A percentile compares a stretch with the other conserved stretches of the same genome.
Evolutionary conservation across 2,329 filamentous ascomycete species (phyloP).

Genomic region (Neopestalotiopsis clavispora): DNA sequence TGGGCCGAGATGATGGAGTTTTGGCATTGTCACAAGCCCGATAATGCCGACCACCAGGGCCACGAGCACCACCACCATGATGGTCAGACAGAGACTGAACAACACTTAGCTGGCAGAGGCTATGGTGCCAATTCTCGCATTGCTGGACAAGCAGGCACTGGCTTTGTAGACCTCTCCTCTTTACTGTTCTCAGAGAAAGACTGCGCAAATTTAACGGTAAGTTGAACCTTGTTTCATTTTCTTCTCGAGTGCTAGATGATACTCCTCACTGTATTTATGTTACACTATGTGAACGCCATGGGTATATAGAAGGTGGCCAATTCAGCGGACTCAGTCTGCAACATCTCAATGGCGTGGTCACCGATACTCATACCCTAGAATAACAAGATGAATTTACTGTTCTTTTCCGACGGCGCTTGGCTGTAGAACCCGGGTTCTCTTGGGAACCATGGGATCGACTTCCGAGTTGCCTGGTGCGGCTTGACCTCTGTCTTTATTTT

Average conservation of each 20-base stretch:
- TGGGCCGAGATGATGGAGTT: slow-evolving; percentile 99
- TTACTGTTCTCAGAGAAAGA: slow-evolving; percentile 75
- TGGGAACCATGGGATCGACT: slow-evolving; percentile 44
- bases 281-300: slow-evolving; percentile 27
- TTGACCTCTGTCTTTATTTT: slow-evolving; percentile 37
- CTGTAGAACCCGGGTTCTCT: slow-evolving; percentile 41
- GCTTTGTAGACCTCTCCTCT: slow-evolving; percentile 81
- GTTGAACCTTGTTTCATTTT: slow-evolving; percentile 15
- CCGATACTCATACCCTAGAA: slow-evolving; percentile 75
- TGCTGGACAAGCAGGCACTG: slow-evolving; percentile 66
- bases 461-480: slow-evolving; percentile 18
- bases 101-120: slow-evolving; percentile 67
- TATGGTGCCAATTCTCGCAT: slow-evolving; percentile 85
- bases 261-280: slow-evolving; percentile 17
- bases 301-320: slow-evolving; percentile 70
- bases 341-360: slow-evolving; percentile 58
- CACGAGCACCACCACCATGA: slow-evolving; percentile 31
- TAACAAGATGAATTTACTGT: slow-evolving; percentile 32
- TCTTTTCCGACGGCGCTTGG: slow-evolving; percentile 33
- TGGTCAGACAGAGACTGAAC: slow-evolving; percentile 35
- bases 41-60: slow-evolving; percentile 51
- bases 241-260: slow-evolving; percentile 19
- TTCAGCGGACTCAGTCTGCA: slow-evolving; percentile 43
- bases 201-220: slow-evolving; percentile 54
- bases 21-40: slow-evolving; percentile 98